Percentiles rank a stretch among this genome's conserved stretches.
Conservation (phyloP, 148 eudicot species). For the Limonium bicolor region DNA sequence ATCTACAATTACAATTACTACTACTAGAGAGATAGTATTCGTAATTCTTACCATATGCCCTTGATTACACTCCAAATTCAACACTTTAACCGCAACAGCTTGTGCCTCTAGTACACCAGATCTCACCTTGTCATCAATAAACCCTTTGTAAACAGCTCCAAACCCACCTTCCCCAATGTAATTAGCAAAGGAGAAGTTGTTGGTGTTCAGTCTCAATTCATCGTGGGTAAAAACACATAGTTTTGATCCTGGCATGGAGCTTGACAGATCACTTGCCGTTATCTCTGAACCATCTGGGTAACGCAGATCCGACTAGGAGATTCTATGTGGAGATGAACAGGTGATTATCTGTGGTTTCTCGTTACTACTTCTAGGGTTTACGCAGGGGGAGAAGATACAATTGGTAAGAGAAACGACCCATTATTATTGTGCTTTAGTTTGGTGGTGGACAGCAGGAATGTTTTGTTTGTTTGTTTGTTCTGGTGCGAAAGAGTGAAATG, state of each 20-base stretch:
- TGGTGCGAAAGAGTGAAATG: too few species aligned
- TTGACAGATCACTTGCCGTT: constrained; percentile 35
- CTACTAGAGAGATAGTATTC: not conserved
- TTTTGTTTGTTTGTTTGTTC: too few species aligned
- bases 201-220: constrained; percentile 49
- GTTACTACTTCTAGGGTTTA: too few species aligned
- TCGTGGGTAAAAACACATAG: constrained; percentile 41
- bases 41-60: constrained; percentile 68
- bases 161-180: constrained; percentile 85
- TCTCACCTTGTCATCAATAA: constrained; percentile 34
- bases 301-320: constrained; percentile 48
- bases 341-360: too few species aligned
- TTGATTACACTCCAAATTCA: constrained; percentile 64
- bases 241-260: constrained; percentile 35
- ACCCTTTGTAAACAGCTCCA: constrained; percentile 80
- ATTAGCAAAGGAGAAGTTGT: constrained; percentile 39
- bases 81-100: constrained; percentile 63
- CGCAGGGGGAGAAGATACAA: too few species aligned
- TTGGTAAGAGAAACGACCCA: too few species aligned
- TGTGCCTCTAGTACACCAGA: constrained; percentile 61
- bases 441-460: too few species aligned
- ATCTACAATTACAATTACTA: not conserved
- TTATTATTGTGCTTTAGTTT: too few species aligned
- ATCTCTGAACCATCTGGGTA: constrained; percentile 29
- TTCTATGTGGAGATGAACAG: constrained; percentile 25